Conservation (phyloP, 306 rosid genomes). For the Pterocarpus macrocarpus region DNA sequence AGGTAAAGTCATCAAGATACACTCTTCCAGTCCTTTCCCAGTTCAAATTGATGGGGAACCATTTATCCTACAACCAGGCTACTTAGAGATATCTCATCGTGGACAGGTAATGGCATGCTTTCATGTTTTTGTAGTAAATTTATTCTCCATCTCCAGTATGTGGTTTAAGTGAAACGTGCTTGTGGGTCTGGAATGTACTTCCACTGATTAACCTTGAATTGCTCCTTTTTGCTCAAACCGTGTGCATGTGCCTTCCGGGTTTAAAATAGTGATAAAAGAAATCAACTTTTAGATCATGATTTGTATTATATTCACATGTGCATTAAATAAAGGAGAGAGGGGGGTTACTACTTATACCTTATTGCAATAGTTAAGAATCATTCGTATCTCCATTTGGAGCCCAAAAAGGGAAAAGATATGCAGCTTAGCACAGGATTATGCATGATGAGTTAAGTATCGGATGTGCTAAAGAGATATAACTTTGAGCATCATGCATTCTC, state of each 20-base stretch:
- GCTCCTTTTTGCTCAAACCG: not conserved
- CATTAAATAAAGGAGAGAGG: too few relatives aligned
- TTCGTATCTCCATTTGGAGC: conserved; percentile 1
- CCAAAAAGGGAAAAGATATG: not conserved
- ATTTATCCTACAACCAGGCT: conserved; percentile 66
- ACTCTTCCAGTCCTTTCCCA: conserved; percentile 78
- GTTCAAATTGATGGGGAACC: conserved; percentile 92
- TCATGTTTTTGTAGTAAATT: conserved; percentile 30
- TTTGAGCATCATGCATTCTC: conserved; percentile 2
- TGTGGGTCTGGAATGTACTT: conserved; percentile 4
- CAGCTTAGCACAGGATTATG: not conserved
- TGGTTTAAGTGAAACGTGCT: not conserved
- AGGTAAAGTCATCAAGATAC: conserved; percentile 72
- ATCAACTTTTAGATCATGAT: not conserved
- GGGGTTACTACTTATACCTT: not conserved
- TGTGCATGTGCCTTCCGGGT: not conserved
- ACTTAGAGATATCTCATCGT: conserved; percentile 71
- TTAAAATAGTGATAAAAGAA: conserved; percentile 15
- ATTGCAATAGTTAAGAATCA: not conserved
- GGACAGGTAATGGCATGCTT: conserved; percentile 56
- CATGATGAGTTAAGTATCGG: not conserved
- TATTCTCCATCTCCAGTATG: not conserved
- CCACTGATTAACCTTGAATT: not conserved
- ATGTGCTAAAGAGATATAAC: not conserved
- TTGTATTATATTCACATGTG: conserved; percentile 1